phyloP scores from a whole-genome alignment of 2,329 filamentous ascomycete genomes.

The Phyllosticta citribraziliensis region DNA sequence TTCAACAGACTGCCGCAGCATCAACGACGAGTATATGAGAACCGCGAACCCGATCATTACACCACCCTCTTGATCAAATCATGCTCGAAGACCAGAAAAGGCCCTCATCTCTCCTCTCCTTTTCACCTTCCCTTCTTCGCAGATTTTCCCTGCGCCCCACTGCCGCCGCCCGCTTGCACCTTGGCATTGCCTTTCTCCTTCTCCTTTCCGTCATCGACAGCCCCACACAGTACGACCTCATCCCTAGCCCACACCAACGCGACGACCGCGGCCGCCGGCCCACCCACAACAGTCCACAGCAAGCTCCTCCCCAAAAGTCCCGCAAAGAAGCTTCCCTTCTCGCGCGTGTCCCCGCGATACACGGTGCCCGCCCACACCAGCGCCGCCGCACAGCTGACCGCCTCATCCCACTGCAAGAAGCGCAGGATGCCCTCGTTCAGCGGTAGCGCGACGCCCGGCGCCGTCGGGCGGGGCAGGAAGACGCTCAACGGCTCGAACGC shows the following conservation, averaged over 20 bases:
- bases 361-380: neutral
- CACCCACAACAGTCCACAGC: slow-evolving; percentile 1
- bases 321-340: neutral
- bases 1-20: neutral
- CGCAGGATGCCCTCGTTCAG: neutral
- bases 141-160: neutral
- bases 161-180: neutral
- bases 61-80: neutral
- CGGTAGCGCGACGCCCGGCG: neutral
- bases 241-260: slow-evolving; percentile 5
- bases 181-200: neutral
- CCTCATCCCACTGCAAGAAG: slow-evolving; percentile 9
- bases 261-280: slow-evolving; percentile 5
- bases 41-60: neutral
- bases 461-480: neutral
- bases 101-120: neutral
- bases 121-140: neutral
- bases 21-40: neutral
- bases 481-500: neutral
- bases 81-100: neutral
- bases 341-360: neutral
- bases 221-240: neutral
- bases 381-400: neutral
- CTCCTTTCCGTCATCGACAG: neutral
- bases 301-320: neutral